A percentile compares a stretch with the other conserved stretches of the same genome.
These are phyloP conservation scores for Mentha longifolia DNA, from an alignment of 257 asterid genomes.

Conservation along the genomic window DNA sequence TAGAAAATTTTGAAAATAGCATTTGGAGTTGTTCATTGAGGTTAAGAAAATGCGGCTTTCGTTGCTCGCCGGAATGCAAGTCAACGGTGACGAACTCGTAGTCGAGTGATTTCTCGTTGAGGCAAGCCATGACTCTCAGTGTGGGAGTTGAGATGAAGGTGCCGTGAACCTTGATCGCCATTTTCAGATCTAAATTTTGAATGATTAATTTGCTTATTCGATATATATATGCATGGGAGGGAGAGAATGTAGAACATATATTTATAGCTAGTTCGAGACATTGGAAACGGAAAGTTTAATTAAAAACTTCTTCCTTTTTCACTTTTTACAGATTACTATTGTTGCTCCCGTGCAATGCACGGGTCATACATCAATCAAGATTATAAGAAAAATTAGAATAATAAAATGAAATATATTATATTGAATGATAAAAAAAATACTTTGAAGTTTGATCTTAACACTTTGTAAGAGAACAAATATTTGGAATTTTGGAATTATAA, in stretches of 20 bases:
- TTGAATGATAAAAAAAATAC: too few relatives aligned
- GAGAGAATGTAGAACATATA: neutral
- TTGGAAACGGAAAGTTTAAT: neutral
- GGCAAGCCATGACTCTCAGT: slow-evolving; percentile 46
- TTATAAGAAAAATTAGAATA: too few relatives aligned
- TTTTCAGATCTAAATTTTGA: neutral
- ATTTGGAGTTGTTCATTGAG: slow-evolving; percentile 38
- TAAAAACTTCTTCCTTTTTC: too few relatives aligned
- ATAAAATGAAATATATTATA: too few relatives aligned
- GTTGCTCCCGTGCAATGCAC: too few relatives aligned
- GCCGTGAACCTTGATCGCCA: slow-evolving; percentile 67
- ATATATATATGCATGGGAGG: neutral
- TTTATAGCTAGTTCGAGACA: neutral
- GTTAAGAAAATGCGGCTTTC: slow-evolving; percentile 45
- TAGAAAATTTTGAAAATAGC: neutral
- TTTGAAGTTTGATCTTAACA: too few relatives aligned
- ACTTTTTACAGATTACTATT: neutral
- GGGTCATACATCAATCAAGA: too few relatives aligned
- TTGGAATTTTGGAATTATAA: too few relatives aligned
- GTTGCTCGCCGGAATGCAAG: slow-evolving; percentile 47
- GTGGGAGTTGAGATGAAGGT: slow-evolving; percentile 39
- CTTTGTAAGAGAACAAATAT: too few relatives aligned
- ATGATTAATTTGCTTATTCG: neutral
- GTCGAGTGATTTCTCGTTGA: slow-evolving; percentile 53
- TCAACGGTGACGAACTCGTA: slow-evolving; percentile 46